phyloP scores from a whole-genome alignment of 371 early-diverging fungal species.

The Conidiobolus incongruus region DNA sequence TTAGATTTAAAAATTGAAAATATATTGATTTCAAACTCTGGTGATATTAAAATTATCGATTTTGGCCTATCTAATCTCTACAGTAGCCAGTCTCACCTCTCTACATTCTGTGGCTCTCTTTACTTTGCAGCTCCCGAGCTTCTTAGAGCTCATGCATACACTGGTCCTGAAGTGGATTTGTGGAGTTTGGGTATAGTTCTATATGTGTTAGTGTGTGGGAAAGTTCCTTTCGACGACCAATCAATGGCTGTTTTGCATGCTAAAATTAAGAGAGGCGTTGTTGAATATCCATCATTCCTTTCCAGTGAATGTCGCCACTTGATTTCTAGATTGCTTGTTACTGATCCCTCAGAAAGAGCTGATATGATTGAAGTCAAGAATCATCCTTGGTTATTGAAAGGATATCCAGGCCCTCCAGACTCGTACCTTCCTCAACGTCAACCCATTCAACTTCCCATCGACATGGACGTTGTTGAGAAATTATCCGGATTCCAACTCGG shows the following conservation, averaged over 20 bases:
- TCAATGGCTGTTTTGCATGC: constrained; percentile 68
- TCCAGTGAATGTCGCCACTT: constrained; percentile 49
- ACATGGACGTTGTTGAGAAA: constrained; percentile 45
- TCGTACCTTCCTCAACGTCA: constrained; percentile 39
- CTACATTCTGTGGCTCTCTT: constrained; percentile 86
- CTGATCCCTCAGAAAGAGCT: constrained; percentile 47
- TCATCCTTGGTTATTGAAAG: constrained; percentile 78
- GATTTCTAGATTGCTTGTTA: constrained; percentile 54
- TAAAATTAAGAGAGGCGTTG: constrained; percentile 76
- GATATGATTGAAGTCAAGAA: constrained; percentile 45
- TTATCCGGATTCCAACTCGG: constrained; percentile 89
- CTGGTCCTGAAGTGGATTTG: constrained; percentile 88
- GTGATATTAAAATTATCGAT: constrained; percentile 76
- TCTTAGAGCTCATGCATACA: constrained; percentile 63
- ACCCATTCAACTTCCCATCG: constrained; percentile 42
- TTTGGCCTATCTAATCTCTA: constrained; percentile 91
- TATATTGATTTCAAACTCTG: constrained; percentile 61
- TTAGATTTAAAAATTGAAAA: constrained; percentile 95
- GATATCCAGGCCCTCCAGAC: constrained; percentile 34
- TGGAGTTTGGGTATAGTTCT: constrained; percentile 94
- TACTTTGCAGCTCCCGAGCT: constrained; percentile 97
- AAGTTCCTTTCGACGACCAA: constrained; percentile 90
- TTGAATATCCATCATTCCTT: constrained; percentile 46
- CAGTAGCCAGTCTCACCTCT: constrained; percentile 49
- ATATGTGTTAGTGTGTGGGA: constrained; percentile 84